These are phyloP conservation scores for Macrophomina pseudophaseolina DNA, from an alignment of 2,329 filamentous ascomycete species.

Conservation along the genomic window DNA sequence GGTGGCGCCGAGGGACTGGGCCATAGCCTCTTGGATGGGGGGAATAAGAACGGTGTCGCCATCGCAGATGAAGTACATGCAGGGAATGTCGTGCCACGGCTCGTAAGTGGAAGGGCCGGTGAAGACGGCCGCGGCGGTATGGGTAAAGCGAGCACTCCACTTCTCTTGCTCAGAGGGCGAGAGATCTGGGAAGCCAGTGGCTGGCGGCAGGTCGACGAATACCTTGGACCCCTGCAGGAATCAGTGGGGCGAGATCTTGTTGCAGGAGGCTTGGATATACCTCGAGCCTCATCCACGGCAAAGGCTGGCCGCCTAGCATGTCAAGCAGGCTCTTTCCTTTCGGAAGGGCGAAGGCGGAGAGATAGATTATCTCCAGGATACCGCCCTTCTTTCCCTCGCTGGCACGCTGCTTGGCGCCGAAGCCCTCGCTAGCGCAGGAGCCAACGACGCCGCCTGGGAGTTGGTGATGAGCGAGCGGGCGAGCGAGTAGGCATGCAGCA, in stretches of 20 bases:
- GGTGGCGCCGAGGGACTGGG: neutral
- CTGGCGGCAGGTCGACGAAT: neutral
- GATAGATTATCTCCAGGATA: constrained; percentile 19
- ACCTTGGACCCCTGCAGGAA: constrained; percentile 3
- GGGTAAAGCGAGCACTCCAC: constrained; percentile 17
- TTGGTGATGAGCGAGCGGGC: neutral
- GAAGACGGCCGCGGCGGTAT: constrained; percentile 18
- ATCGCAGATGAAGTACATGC: constrained; percentile 23
- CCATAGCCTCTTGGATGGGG: constrained; percentile 16
- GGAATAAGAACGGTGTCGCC: constrained; percentile 13
- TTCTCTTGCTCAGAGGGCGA: constrained; percentile 16
- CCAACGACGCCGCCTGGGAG: constrained; percentile 18
- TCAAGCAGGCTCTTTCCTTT: constrained; percentile 22
- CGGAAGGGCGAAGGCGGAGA: constrained; percentile 17
- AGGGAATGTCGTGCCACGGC: constrained; percentile 23
- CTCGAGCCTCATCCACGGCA: constrained; percentile 17
- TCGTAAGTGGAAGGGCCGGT: constrained; percentile 4
- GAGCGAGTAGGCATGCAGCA: neutral
- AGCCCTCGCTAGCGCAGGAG: constrained; percentile 22
- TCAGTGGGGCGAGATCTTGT: neutral
- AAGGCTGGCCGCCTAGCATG: constrained; percentile 21
- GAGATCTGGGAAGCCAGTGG: neutral
- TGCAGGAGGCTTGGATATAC: neutral
- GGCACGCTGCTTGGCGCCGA: constrained; percentile 14
- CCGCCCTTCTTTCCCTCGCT: constrained; percentile 14